Base-by-base conservation (phyloP, 495 filamentous ascomycete species). In the Lepraria neglecta region DNA sequence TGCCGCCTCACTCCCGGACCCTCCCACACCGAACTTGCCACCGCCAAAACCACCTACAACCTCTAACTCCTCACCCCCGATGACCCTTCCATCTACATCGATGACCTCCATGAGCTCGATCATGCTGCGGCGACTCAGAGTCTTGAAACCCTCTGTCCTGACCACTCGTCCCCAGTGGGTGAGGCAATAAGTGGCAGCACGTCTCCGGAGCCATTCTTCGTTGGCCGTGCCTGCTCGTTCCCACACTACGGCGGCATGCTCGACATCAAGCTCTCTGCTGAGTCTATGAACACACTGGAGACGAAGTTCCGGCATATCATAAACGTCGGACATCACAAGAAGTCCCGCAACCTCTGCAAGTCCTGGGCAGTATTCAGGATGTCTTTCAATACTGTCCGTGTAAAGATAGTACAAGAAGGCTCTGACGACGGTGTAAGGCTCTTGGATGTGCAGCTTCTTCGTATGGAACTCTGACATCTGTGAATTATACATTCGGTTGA, bases 391-490 rank as follows among this genome's bases (percentile, higher is more conserved):
- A 64, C 85, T 89, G 72, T 97, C 94, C 3, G 92, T 96, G 75
- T 98, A 98, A 17, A 98, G 81, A 69, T 96, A 98, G 76, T 91
- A 94, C 28, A 97, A 77, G 70, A 98, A 98, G 2, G 91, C 89
- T 61, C 89, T 90, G 58, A 98, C 95, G 5, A 96, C 91, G 5
- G 86, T 86, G 71, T 97, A 97, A 2, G 91, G 90, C 69, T 97
- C 95, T 0, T 95, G 92, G 46, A 98, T 95, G 73, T 97, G 94
- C 88, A 98, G 92, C 70, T 88, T 89, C 67, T 92, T 91, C 14
- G 89, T 90, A 71, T 97, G 94, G 68, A 94, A 97, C 70, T 98
- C 94, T 11, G 87, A 84, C 94, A 98, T 97, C 65, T 95, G 90
- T 11, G 92, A 83, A 21, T 89, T 82, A 73, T 94, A 97, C 5